Evolutionary conservation across 352 stramenopile species (phyloP).

Genomic region (Phytophthora melonis): DNA sequence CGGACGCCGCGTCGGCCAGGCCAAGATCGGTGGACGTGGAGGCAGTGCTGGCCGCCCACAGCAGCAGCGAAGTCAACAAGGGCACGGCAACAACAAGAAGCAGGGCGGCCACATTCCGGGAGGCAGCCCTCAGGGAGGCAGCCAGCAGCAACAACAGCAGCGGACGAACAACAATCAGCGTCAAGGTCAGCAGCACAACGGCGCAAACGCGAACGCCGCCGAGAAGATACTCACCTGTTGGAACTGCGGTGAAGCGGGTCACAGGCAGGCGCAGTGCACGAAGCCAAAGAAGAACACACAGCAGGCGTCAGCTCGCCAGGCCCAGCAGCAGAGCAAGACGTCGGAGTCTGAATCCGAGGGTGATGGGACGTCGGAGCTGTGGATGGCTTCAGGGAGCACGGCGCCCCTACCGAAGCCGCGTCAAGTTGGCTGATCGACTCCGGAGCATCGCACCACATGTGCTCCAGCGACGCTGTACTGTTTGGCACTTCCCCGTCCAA

Average conservation of each 20-base stretch:
- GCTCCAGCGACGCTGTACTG: not conserved
- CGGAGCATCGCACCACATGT: conserved; percentile 3
- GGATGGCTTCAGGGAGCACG: not conserved
- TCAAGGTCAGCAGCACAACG: not conserved
- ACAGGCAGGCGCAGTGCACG: not conserved
- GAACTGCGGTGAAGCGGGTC: not conserved
- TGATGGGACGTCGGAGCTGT: not conserved
- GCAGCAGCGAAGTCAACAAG: not conserved
- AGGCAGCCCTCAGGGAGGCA: not conserved
- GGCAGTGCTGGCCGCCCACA: not conserved
- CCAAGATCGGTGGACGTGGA: not conserved
- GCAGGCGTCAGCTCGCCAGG: not conserved
- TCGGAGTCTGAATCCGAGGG: not conserved
- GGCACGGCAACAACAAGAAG: not conserved
- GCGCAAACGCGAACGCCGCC: not conserved
- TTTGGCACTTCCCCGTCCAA: conserved; percentile 3
- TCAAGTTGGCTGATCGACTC: conserved; percentile 1
- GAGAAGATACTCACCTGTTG: not conserved
- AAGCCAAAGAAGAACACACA: not conserved
- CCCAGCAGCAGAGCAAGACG: not conserved
- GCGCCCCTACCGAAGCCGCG: not conserved
- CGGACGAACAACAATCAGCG: not conserved
- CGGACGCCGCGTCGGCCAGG: not conserved
- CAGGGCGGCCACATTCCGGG: not conserved
- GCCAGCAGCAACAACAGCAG: not conserved